These are phyloP conservation scores for Hyphodiscus hymeniophilus DNA, from an alignment of 495 filamentous ascomycete genomes.

Conservation along the genomic window DNA sequence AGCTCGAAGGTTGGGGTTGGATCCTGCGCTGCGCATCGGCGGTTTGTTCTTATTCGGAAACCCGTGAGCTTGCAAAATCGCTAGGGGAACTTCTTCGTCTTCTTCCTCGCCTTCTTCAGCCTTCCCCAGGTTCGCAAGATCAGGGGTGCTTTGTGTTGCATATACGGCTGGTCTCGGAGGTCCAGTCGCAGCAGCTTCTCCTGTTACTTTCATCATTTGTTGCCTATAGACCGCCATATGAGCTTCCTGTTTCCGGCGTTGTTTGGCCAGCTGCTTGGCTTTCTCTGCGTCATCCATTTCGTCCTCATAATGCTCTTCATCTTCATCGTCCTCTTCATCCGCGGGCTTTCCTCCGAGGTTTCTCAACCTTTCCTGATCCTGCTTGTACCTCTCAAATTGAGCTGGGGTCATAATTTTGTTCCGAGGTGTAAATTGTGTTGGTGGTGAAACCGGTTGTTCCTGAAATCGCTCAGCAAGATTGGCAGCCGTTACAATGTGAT, in stretches of 20 bases:
- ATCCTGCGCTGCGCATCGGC: slow-evolving; percentile 61
- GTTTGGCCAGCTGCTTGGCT: slow-evolving; percentile 60
- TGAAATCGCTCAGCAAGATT: slow-evolving; percentile 38
- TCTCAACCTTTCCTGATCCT: slow-evolving; percentile 63
- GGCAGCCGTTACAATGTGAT: slow-evolving; percentile 28
- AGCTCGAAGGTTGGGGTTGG: slow-evolving; percentile 53
- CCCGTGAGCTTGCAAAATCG: slow-evolving; percentile 83
- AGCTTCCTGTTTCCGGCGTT: slow-evolving; percentile 82
- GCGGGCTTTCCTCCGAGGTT: slow-evolving; percentile 36
- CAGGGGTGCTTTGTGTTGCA: slow-evolving; percentile 49
- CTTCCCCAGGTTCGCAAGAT: slow-evolving; percentile 27
- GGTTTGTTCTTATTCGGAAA: slow-evolving; percentile 81
- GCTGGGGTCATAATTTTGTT: slow-evolving; percentile 85
- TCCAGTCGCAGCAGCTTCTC: slow-evolving; percentile 40
- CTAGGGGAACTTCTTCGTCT: slow-evolving; percentile 82
- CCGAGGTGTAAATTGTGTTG: slow-evolving; percentile 31
- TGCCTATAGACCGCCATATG: slow-evolving; percentile 87
- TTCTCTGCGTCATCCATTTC: slow-evolving; percentile 82
- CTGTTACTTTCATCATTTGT: slow-evolving; percentile 95
- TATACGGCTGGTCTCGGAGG: slow-evolving; percentile 20
- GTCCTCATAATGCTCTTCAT: slow-evolving; percentile 52
- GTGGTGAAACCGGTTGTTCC: slow-evolving; percentile 24
- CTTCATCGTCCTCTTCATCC: slow-evolving; percentile 36
- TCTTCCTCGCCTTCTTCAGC: slow-evolving; percentile 55
- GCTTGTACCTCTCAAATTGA: slow-evolving; percentile 76